A percentile compares a stretch with the other conserved stretches of the same genome.
Conservation (phyloP, 2,329 filamentous ascomycete genomes). For the Iodosphaeria phyllophila region DNA sequence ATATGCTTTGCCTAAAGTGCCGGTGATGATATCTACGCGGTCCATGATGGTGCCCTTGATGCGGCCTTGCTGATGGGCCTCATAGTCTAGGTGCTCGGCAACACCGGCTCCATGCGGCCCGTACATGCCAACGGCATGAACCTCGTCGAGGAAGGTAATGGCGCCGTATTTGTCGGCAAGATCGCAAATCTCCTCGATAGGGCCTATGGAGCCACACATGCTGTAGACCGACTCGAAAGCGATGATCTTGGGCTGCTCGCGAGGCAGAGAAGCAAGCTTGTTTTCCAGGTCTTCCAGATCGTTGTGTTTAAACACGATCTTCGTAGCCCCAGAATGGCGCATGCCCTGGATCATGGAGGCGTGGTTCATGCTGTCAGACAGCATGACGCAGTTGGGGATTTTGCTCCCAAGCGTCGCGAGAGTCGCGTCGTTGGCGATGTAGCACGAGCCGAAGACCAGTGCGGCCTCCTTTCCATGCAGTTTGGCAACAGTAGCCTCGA, state of each 20-base stretch:
- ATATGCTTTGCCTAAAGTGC: constrained; percentile 92
- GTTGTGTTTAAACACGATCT: constrained; percentile 98
- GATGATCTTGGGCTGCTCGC: constrained; percentile 86
- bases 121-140: constrained; percentile 98
- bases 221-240: constrained; percentile 98
- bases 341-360: constrained; percentile 99
- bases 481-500: constrained; percentile 70
- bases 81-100: constrained; percentile 90
- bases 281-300: constrained; percentile 82
- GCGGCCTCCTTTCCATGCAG: constrained; percentile 84
- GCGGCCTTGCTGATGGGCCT: constrained; percentile 58
- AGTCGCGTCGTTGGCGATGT: constrained; percentile 94
- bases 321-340: constrained; percentile 88
- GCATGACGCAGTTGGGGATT: constrained; percentile 85
- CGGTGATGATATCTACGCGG: constrained; percentile 92
- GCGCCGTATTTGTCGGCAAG: constrained; percentile 95
- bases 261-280: constrained; percentile 74
- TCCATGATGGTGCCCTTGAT: constrained; percentile 81
- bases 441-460: constrained; percentile 93
- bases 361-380: constrained; percentile 96
- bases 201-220: constrained; percentile 96
- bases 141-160: constrained; percentile 94
- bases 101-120: constrained; percentile 90
- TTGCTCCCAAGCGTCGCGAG: constrained; percentile 94
- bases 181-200: constrained; percentile 90